A percentile compares a stretch with the other conserved stretches of the same genome.
phyloP scores from a whole-genome alignment of 768 basidiomycete species.

The Lyophyllum decastes region DNA sequence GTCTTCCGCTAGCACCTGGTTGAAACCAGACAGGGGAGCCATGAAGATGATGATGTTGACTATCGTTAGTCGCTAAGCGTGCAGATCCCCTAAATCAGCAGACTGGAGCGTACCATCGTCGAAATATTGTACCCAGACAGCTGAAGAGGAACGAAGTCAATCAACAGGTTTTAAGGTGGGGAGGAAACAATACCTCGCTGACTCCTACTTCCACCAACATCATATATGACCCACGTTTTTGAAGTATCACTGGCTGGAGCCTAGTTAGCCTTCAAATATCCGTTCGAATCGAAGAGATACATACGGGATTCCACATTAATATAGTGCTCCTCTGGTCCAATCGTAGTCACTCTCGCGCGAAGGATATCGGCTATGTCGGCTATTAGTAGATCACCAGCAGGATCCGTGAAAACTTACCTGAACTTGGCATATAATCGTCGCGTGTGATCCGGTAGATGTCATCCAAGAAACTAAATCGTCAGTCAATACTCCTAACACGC shows the following conservation, averaged over 20 bases:
- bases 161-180: not conserved
- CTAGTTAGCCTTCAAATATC: not conserved
- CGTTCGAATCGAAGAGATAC: slow-evolving; percentile 6
- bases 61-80: slow-evolving; percentile 18
- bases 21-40: slow-evolving; percentile 65
- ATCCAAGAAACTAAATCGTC: slow-evolving; percentile 52
- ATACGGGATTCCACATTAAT: slow-evolving; percentile 45
- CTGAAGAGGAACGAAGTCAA: slow-evolving; percentile 27
- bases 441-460: slow-evolving; percentile 52
- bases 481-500: not conserved
- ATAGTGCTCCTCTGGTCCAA: slow-evolving; percentile 65
- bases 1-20: slow-evolving; percentile 64
- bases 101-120: slow-evolving; percentile 50
- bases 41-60: slow-evolving; percentile 70
- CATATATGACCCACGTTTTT: slow-evolving; percentile 64
- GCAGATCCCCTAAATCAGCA: not conserved
- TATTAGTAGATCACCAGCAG: not conserved
- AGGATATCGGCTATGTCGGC: slow-evolving; percentile 55
- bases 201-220: slow-evolving; percentile 61
- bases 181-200: slow-evolving; percentile 44
- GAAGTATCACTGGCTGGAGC: slow-evolving; percentile 28
- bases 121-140: slow-evolving; percentile 70
- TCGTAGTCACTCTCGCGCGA: slow-evolving; percentile 61
- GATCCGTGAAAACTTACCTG: slow-evolving; percentile 39
- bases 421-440: slow-evolving; percentile 51